Percentiles rank a stretch among this genome's conserved stretches.
Evolutionary conservation across 257 asterid species (phyloP).

Genomic region (Coffea canephora): DNA sequence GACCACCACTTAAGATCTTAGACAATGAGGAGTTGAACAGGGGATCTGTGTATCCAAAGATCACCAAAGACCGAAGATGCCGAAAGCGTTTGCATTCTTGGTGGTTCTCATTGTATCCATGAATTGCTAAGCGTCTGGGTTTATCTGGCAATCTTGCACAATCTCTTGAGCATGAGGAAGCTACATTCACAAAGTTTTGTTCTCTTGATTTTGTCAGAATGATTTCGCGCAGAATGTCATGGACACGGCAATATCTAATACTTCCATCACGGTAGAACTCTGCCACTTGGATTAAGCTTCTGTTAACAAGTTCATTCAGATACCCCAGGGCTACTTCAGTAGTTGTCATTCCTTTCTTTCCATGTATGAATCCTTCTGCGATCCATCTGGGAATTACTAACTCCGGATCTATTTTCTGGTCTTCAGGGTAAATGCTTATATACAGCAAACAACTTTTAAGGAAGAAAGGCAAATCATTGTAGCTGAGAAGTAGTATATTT

Average conservation of each 20-base stretch:
- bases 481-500: constrained; percentile 14
- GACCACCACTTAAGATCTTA: neutral
- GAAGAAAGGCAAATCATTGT: neutral
- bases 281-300: constrained; percentile 14
- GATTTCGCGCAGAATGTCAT: neutral
- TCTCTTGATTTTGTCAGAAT: constrained; percentile 7
- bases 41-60: neutral
- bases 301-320: constrained; percentile 2
- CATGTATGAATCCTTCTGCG: constrained; percentile 5
- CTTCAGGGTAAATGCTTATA: constrained; percentile 20
- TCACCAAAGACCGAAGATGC: neutral
- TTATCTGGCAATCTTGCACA: neutral
- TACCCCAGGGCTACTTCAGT: constrained; percentile 4
- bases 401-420: neutral
- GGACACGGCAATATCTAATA: neutral
- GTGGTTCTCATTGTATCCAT: neutral
- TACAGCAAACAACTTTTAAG: constrained; percentile 6
- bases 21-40: neutral
- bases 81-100: neutral
- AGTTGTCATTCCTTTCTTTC: neutral
- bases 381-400: constrained; percentile 2
- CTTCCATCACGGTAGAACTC: neutral
- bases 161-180: neutral
- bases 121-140: constrained; percentile 12
- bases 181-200: neutral